Evolutionary conservation across 139 green algal species (phyloP).

Genomic region (Tetradesmus lagerheimii): DNA sequence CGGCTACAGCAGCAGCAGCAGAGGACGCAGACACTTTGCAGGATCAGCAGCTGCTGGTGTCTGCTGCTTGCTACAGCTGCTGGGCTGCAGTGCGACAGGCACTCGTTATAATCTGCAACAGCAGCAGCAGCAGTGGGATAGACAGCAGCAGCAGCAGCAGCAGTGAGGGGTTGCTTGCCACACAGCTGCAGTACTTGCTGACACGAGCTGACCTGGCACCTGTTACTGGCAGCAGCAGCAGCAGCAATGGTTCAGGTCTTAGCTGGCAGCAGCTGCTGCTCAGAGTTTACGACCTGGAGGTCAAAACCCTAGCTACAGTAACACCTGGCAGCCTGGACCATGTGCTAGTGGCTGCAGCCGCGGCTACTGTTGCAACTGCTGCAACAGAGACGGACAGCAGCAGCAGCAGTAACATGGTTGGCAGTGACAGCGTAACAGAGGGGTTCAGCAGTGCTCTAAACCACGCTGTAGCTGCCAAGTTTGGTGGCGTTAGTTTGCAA

Average conservation of each 20-base stretch:
- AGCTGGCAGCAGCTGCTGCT: slow-evolving; percentile 32
- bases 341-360: background rate
- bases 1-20: slow-evolving; percentile 20
- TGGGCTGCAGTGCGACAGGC: slow-evolving; percentile 30
- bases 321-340: background rate
- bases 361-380: background rate
- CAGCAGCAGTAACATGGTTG: slow-evolving; percentile 4
- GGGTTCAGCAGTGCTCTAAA: background rate
- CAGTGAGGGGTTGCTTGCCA: slow-evolving; percentile 30
- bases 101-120: slow-evolving; percentile 20
- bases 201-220: background rate
- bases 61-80: background rate
- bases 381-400: background rate
- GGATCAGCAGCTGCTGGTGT: slow-evolving; percentile 31
- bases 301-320: background rate
- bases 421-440: slow-evolving; percentile 6
- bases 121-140: background rate
- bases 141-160: slow-evolving; percentile 4
- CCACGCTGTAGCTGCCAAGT: slow-evolving; percentile 21
- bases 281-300: slow-evolving; percentile 16
- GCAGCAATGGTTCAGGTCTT: slow-evolving; percentile 14
- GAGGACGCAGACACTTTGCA: background rate
- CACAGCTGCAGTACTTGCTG: slow-evolving; percentile 38
- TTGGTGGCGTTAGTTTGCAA: background rate
- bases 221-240: slow-evolving; percentile 22